phyloP scores from a whole-genome alignment of 1,139 yeast species.

The Lodderomyces margitis region DNA sequence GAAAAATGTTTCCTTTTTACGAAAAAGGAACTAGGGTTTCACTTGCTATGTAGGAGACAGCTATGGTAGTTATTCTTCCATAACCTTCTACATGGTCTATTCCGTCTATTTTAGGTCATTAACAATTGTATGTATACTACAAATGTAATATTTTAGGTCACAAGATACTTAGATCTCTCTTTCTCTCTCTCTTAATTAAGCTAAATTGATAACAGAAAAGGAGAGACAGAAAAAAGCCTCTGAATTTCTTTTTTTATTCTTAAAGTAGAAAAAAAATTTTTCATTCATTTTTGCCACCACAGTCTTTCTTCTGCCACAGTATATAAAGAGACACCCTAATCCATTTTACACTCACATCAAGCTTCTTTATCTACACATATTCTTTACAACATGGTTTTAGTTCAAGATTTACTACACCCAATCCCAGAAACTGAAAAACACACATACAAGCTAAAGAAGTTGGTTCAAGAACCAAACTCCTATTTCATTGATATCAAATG shows the following conservation, averaged over 20 bases:
- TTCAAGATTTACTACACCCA: slow-evolving; percentile 97
- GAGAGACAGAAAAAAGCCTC: no score
- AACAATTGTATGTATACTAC: neutral
- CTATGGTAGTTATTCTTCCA: no score
- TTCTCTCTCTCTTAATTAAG: no score
- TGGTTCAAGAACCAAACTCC: slow-evolving; percentile 97
- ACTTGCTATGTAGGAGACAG: neutral
- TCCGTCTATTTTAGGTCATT: neutral
- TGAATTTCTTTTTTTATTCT: no score
- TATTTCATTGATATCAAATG: slow-evolving; percentile 99
- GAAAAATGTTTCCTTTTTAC: neutral
- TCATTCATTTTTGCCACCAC: neutral
- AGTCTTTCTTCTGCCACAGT: neutral
- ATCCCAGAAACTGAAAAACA: slow-evolving; percentile 91
- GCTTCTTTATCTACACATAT: neutral
- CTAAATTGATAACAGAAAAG: no score
- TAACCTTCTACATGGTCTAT: neutral
- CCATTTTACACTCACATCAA: neutral
- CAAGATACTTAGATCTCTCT: no score
- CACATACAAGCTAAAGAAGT: slow-evolving; percentile 95
- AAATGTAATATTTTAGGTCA: neutral
- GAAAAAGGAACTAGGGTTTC: neutral
- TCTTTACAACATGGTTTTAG: slow-evolving; percentile 65
- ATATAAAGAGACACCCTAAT: neutral
- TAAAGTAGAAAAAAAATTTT: neutral